Conservation (phyloP, 805 yeast genomes). For the Pichia paraexigua region DNA sequence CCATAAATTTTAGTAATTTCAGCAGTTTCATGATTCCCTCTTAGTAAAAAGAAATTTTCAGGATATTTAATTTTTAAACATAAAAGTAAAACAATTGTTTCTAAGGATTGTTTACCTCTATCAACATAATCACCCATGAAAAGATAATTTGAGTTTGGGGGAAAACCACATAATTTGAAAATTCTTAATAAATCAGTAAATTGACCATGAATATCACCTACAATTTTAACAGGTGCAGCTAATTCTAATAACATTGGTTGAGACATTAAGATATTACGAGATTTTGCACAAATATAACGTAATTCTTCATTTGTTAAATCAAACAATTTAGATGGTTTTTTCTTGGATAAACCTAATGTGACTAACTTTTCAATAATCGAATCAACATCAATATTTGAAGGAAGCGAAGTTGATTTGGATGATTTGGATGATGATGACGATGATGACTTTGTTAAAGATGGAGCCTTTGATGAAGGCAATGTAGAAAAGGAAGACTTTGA, state of each 20-base stretch:
- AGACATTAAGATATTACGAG: constrained; percentile 50
- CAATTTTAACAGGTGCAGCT: constrained; percentile 75
- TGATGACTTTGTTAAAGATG: too few species aligned
- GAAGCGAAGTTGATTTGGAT: not conserved
- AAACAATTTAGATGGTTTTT: constrained; percentile 36
- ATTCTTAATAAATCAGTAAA: constrained; percentile 46
- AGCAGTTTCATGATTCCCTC: constrained; percentile 55
- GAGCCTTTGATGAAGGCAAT: not conserved
- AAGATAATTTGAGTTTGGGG: constrained; percentile 48
- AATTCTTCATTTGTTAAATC: constrained; percentile 46
- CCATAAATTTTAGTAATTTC: constrained; percentile 54
- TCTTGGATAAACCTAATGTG: constrained; percentile 39
- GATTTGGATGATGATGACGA: not conserved
- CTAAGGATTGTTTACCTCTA: constrained; percentile 50
- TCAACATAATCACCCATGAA: constrained; percentile 56
- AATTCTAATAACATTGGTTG: constrained; percentile 61
- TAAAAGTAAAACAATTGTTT: constrained; percentile 42
- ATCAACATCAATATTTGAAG: constrained; percentile 43
- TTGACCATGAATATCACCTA: constrained; percentile 77
- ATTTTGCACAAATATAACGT: constrained; percentile 46
- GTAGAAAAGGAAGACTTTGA: not conserved
- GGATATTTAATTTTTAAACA: constrained; percentile 53
- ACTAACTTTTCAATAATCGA: constrained; percentile 53
- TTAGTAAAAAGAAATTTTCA: constrained; percentile 50
- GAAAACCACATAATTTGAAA: constrained; percentile 52